A percentile compares a stretch with the other conserved stretches of the same genome.
Evolutionary conservation across 2,329 filamentous ascomycete species (phyloP).

Genomic region (Xylariaceae sp.): DNA sequence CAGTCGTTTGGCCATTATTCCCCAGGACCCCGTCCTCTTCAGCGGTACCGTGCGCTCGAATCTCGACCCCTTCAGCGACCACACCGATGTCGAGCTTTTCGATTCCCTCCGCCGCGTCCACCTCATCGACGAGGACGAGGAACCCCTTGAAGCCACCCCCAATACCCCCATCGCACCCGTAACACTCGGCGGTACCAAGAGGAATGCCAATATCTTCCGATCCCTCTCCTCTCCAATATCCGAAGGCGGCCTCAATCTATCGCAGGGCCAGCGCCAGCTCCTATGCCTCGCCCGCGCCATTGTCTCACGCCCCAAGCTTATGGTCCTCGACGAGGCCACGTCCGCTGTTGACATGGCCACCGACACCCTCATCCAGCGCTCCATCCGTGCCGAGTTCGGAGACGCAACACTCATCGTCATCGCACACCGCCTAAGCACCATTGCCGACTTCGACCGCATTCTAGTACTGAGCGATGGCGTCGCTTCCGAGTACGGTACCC

Average conservation of each 20-base stretch:
- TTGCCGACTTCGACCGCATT: slow-evolving; percentile 72
- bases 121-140: slow-evolving; percentile 45
- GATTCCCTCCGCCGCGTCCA: slow-evolving; percentile 69
- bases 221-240: slow-evolving; percentile 60
- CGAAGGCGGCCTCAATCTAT: slow-evolving; percentile 70
- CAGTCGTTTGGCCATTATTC: slow-evolving; percentile 74
- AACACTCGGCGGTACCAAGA: slow-evolving; percentile 27
- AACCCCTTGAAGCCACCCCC: slow-evolving; percentile 28
- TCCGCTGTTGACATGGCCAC: slow-evolving; percentile 75
- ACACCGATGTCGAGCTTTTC: slow-evolving; percentile 63
- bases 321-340: slow-evolving; percentile 78
- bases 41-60: slow-evolving; percentile 74
- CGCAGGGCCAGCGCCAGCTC: slow-evolving; percentile 72
- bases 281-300: slow-evolving; percentile 72
- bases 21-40: slow-evolving; percentile 76
- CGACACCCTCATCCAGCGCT: slow-evolving; percentile 68
- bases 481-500: slow-evolving; percentile 64
- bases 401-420: slow-evolving; percentile 66
- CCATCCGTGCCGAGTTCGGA: slow-evolving; percentile 67
- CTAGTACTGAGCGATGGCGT: slow-evolving; percentile 65
- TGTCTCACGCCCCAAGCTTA: slow-evolving; percentile 67
- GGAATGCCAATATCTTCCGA: slow-evolving; percentile 63
- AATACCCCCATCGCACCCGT: slow-evolving; percentile 30
- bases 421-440: slow-evolving; percentile 70
- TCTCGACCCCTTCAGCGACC: slow-evolving; percentile 70